Conservation (phyloP, 192 early-diverging fungal species). For the Backusella westeae region DNA sequence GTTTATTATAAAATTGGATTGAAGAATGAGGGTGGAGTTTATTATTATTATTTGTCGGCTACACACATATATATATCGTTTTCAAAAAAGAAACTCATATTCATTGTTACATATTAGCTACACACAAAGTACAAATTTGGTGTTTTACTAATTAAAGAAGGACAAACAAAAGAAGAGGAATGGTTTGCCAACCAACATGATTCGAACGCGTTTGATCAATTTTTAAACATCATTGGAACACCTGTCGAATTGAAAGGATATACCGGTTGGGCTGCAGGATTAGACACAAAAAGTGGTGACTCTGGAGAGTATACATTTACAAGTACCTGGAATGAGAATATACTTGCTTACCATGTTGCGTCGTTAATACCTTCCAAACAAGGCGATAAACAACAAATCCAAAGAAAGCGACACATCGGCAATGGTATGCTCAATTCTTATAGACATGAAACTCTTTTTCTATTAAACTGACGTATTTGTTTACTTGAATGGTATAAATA, state of each 20-base stretch:
- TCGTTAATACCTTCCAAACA: constrained; percentile 68
- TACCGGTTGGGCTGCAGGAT: constrained; percentile 71
- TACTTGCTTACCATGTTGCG: constrained; percentile 77
- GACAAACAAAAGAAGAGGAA: constrained; percentile 74
- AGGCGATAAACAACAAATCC: constrained; percentile 69
- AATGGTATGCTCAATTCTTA: constrained; percentile 36
- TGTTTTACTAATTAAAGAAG: constrained; percentile 63
- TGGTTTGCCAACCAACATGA: constrained; percentile 69
- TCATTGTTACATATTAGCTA: constrained; percentile 19
- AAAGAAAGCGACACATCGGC: constrained; percentile 61
- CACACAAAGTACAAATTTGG: constrained; percentile 74
- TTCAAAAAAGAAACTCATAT: not conserved
- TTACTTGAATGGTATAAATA: not conserved
- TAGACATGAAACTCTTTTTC: not conserved
- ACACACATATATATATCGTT: not conserved
- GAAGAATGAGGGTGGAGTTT: not conserved
- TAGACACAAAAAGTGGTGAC: constrained; percentile 70
- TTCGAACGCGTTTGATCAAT: constrained; percentile 55
- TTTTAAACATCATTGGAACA: constrained; percentile 69
- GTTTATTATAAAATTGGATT: constrained; percentile 11
- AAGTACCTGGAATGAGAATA: constrained; percentile 73
- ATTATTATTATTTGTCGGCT: constrained; percentile 8
- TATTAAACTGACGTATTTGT: not conserved
- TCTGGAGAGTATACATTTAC: constrained; percentile 68
- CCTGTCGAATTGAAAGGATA: constrained; percentile 72